Evolutionary conservation across 2,329 filamentous ascomycete species (phyloP).

Genomic region (Alternaria brassicicola): DNA sequence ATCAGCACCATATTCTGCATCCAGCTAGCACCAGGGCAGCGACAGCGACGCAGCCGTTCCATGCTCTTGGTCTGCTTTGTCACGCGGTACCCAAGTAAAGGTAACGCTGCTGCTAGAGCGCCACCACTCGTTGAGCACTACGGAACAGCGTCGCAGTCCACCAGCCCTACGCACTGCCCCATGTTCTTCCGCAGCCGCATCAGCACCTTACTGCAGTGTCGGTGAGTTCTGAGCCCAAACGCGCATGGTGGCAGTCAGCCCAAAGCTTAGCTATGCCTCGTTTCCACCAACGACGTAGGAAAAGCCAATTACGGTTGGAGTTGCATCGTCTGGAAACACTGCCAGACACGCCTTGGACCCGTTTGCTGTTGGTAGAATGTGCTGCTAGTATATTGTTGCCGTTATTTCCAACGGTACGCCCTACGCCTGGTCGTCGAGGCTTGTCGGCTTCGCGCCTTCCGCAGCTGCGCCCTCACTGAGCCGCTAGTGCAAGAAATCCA

Average conservation of each 20-base stretch:
- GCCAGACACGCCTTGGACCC: conserved; percentile 1
- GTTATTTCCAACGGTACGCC: conserved; percentile 20
- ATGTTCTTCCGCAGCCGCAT: conserved; percentile 36
- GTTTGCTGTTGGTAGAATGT: conserved; percentile 3
- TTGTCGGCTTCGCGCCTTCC: conserved; percentile 9
- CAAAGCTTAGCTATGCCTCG: conserved; percentile 29
- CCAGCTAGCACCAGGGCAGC: conserved; percentile 18
- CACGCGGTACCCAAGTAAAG: conserved; percentile 21
- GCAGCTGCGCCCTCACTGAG: conserved; percentile 28
- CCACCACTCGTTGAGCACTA: conserved; percentile 23
- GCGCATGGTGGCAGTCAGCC: conserved; percentile 27
- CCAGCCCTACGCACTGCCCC: conserved; percentile 37
- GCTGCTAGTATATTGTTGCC: conserved; percentile 7
- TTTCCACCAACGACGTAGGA: background rate
- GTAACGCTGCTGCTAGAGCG: conserved; percentile 13
- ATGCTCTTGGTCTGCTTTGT: conserved; percentile 29
- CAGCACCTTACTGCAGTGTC: conserved; percentile 38
- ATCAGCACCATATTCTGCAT: conserved; percentile 33
- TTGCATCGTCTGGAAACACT: conserved; percentile 6
- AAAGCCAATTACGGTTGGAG: conserved; percentile 14
- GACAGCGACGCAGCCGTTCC: conserved; percentile 7
- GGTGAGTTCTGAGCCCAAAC: conserved; percentile 25
- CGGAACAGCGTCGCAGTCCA: conserved; percentile 28
- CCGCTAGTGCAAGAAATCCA: conserved; percentile 4
- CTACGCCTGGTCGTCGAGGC: conserved; percentile 27